These are phyloP conservation scores for Zasmidium angulare DNA, from an alignment of 2,329 filamentous ascomycete genomes.

Conservation along the genomic window DNA sequence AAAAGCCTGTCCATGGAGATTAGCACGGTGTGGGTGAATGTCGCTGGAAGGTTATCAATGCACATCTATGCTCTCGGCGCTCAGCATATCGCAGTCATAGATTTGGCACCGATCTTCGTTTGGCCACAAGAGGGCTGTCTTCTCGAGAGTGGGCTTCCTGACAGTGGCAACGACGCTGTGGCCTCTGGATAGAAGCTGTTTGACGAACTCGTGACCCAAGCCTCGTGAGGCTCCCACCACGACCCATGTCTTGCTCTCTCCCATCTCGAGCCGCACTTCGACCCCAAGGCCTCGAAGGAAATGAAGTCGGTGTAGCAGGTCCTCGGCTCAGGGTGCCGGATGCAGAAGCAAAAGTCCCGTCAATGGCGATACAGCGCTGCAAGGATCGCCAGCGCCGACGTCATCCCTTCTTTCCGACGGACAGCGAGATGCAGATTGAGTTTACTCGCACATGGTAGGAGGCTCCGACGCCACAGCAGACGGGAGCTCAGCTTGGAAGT, in stretches of 20 bases:
- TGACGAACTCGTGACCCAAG: conserved; percentile 55
- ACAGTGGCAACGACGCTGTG: conserved; percentile 55
- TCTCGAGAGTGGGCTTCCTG: conserved; percentile 36
- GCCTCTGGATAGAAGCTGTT: conserved; percentile 48
- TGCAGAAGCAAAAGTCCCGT: not conserved
- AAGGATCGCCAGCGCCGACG: not conserved
- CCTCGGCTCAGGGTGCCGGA: not conserved
- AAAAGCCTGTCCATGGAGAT: conserved; percentile 8
- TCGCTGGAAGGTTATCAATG: conserved; percentile 5
- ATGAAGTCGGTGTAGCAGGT: too few relatives aligned
- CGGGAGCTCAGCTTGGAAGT: not conserved
- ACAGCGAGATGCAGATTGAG: conserved; percentile 2
- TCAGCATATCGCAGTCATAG: conserved; percentile 51
- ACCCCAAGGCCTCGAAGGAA: too few relatives aligned
- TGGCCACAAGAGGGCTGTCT: conserved; percentile 16
- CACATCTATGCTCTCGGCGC: conserved; percentile 53
- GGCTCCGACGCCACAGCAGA: not conserved
- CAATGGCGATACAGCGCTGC: not conserved
- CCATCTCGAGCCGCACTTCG: not conserved
- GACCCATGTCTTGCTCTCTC: conserved; percentile 42
- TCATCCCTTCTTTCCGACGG: not conserved
- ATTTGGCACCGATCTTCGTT: conserved; percentile 13
- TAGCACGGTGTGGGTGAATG: not conserved
- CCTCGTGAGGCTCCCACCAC: conserved; percentile 49
- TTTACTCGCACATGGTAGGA: conserved; percentile 5